Percentiles rank a stretch among this genome's conserved stretches.
These are phyloP conservation scores for Byssothecium circinans DNA, from an alignment of 2,329 filamentous ascomycete genomes.

Conservation along the genomic window DNA sequence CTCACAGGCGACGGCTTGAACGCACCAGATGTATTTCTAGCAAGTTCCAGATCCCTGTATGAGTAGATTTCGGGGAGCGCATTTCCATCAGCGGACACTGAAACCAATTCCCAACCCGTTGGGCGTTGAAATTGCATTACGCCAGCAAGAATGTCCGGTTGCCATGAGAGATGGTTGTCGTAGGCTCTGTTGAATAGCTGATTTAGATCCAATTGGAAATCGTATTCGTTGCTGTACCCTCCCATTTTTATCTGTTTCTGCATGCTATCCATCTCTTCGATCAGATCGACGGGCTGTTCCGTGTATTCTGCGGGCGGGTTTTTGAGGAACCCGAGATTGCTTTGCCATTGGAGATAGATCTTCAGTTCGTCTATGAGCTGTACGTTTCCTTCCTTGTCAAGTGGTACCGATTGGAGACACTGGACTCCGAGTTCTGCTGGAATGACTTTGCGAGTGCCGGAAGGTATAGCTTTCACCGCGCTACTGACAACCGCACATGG, in stretches of 20 bases:
- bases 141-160: slow-evolving; percentile 40
- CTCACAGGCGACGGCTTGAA: slow-evolving; percentile 41
- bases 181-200: slow-evolving; percentile 41
- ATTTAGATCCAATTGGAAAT: slow-evolving; percentile 44
- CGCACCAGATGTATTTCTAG: slow-evolving; percentile 23
- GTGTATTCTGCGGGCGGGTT: slow-evolving; percentile 41
- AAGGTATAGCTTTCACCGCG: slow-evolving; percentile 27
- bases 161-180: slow-evolving; percentile 46
- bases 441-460: slow-evolving; percentile 29
- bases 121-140: slow-evolving; percentile 43
- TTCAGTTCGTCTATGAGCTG: slow-evolving; percentile 40
- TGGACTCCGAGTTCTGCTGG: slow-evolving; percentile 38
- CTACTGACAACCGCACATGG: slow-evolving; percentile 38
- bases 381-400: slow-evolving; percentile 37
- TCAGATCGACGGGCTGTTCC: slow-evolving; percentile 43
- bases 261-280: slow-evolving; percentile 42
- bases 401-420: slow-evolving; percentile 42
- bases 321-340: slow-evolving; percentile 44
- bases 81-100: slow-evolving; percentile 41
- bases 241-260: slow-evolving; percentile 30
- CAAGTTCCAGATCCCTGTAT: slow-evolving; percentile 32
- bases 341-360: slow-evolving; percentile 43
- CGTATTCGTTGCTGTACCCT: slow-evolving; percentile 44
- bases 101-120: slow-evolving; percentile 34
- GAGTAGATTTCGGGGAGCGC: slow-evolving; percentile 42